Percentiles rank a stretch among this genome's conserved stretches.
phyloP scores from a whole-genome alignment of 441 rosid species.

The Euphorbia corollata region DNA sequence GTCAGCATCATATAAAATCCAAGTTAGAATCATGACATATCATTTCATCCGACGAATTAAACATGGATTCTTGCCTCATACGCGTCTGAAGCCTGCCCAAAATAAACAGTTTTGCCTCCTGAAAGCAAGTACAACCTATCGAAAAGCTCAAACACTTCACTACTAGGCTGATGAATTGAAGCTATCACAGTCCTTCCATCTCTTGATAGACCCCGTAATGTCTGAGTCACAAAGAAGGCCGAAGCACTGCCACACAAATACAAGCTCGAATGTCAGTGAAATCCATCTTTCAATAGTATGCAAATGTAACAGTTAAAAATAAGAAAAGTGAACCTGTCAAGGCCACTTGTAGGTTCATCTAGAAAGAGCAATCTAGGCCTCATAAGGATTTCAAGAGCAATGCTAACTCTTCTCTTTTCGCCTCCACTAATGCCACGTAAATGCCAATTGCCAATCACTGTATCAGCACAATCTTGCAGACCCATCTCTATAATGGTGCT shows the following conservation, averaged over 20 bases:
- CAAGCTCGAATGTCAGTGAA: neutral
- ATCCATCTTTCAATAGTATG: neutral
- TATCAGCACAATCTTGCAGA: conserved; percentile 87
- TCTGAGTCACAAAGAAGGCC: conserved; percentile 90
- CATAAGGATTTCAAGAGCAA: conserved; percentile 90
- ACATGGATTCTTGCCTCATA: conserved; percentile 48
- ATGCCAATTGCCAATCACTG: conserved; percentile 96
- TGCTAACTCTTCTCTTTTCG: conserved; percentile 88
- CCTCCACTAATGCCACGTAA: conserved; percentile 93
- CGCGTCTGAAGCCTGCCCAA: conserved; percentile 80
- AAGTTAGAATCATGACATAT: neutral
- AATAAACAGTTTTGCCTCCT: conserved; percentile 85
- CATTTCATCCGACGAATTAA: neutral
- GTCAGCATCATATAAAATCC: conserved; percentile 11
- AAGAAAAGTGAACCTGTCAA: conserved; percentile 45
- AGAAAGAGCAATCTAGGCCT: conserved; percentile 94
- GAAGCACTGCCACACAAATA: conserved; percentile 56
- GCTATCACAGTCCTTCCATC: conserved; percentile 94
- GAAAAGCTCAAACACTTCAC: conserved; percentile 90
- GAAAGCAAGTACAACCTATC: conserved; percentile 82
- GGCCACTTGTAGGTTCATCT: conserved; percentile 96
- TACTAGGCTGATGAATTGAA: conserved; percentile 89
- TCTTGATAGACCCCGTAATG: conserved; percentile 70
- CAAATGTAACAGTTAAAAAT: neutral
- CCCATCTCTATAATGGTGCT: conserved; percentile 90